Percentiles rank a stretch among this genome's conserved stretches.
Evolutionary conservation across 129 eudicot species (phyloP).

Genomic region (Lactuca saligna): DNA sequence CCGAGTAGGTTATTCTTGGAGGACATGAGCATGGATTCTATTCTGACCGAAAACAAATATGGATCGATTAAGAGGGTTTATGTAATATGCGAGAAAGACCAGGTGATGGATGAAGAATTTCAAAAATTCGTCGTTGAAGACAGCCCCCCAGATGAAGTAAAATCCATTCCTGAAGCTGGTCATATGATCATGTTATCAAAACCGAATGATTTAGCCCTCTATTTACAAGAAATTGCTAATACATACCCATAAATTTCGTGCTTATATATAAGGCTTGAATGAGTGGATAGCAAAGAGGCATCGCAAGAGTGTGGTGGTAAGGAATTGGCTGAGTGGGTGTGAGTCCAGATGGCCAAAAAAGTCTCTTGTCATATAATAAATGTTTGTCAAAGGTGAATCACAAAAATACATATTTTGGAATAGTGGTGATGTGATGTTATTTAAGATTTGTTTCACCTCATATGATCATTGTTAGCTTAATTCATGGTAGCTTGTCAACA

Average conservation of each 20-base stretch:
- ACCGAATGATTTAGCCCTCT: slow-evolving; percentile 28
- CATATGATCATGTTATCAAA: slow-evolving; percentile 58
- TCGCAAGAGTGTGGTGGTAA: too few relatives aligned
- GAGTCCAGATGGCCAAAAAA: too few relatives aligned
- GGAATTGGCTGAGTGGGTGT: too few relatives aligned
- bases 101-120: slow-evolving; percentile 41
- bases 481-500: too few relatives aligned
- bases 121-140: slow-evolving; percentile 42
- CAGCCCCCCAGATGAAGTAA: slow-evolving; percentile 49
- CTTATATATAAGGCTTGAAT: not conserved
- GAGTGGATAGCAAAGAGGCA: too few relatives aligned
- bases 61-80: slow-evolving; percentile 43
- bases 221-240: slow-evolving; percentile 29
- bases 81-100: slow-evolving; percentile 45
- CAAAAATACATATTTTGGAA: too few relatives aligned
- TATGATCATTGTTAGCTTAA: too few relatives aligned
- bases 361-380: too few relatives aligned
- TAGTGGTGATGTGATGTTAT: too few relatives aligned
- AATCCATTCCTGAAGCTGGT: slow-evolving; percentile 37
- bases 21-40: slow-evolving; percentile 39
- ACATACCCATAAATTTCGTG: slow-evolving; percentile 1
- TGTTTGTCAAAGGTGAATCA: too few relatives aligned
- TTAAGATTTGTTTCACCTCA: too few relatives aligned
- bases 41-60: slow-evolving; percentile 38
- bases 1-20: slow-evolving; percentile 33